Evolutionary conservation across 306 rosid species (phyloP).

Genomic region (Castanospermum australe): DNA sequence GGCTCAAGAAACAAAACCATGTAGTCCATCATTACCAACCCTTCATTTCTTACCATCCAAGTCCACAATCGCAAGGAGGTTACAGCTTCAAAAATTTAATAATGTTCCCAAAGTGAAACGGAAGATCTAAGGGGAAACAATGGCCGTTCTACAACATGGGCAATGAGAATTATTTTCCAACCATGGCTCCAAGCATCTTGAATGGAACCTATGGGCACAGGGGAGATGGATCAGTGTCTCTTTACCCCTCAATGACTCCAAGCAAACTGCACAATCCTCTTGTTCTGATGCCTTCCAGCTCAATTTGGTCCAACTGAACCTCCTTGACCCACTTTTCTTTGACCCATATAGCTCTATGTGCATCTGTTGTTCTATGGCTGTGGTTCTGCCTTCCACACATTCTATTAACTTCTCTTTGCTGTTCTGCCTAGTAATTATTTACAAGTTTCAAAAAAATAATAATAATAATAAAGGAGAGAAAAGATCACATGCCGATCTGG

Average conservation of each 20-base stretch:
- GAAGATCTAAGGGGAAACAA: neutral
- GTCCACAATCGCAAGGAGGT: neutral
- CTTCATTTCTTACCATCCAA: neutral
- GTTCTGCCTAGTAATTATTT: neutral
- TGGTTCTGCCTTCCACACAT: slow-evolving; percentile 19
- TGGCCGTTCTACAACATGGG: slow-evolving; percentile 59
- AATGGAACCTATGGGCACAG: slow-evolving; percentile 68
- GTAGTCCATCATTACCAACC: neutral
- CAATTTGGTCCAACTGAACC: slow-evolving; percentile 56
- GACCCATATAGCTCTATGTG: slow-evolving; percentile 27
- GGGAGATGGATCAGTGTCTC: slow-evolving; percentile 53
- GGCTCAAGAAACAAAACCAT: neutral
- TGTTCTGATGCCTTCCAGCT: slow-evolving; percentile 53
- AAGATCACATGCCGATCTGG: neutral
- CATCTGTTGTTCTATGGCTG: slow-evolving; percentile 25
- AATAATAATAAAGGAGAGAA: neutral
- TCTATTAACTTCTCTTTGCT: slow-evolving; percentile 7
- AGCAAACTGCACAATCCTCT: slow-evolving; percentile 65
- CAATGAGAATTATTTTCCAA: slow-evolving; percentile 50
- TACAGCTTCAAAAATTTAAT: neutral
- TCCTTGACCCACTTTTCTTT: slow-evolving; percentile 40
- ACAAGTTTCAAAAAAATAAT: neutral
- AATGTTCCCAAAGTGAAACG: neutral
- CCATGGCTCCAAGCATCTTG: slow-evolving; percentile 62
- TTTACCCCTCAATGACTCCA: slow-evolving; percentile 41